Conservation (phyloP, 2,329 filamentous ascomycete genomes). For the Exophiala oligosperma region DNA sequence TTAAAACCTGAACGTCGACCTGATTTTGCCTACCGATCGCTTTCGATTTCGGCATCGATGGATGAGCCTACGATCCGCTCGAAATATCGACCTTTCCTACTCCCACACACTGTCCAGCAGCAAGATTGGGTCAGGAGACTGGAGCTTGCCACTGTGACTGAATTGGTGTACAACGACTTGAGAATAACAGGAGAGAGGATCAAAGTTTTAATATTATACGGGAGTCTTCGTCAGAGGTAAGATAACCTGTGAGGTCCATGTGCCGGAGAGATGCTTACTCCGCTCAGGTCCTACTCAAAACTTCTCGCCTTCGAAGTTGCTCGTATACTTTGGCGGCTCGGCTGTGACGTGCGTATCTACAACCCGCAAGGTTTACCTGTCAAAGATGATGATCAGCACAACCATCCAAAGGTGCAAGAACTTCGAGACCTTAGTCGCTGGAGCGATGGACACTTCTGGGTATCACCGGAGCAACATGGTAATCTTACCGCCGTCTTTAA, state of each 20-base stretch:
- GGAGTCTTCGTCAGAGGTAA: constrained; percentile 53
- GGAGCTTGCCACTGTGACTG: constrained; percentile 55
- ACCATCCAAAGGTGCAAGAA: constrained; percentile 63
- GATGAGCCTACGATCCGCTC: constrained; percentile 49
- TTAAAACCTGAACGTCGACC: constrained; percentile 13
- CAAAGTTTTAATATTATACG: constrained; percentile 62
- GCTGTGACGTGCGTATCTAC: constrained; percentile 66
- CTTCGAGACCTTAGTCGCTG: constrained; percentile 61
- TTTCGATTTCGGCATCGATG: constrained; percentile 48
- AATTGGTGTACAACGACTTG: constrained; percentile 53
- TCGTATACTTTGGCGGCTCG: constrained; percentile 63
- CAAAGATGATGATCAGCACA: constrained; percentile 62
- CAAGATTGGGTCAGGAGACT: constrained; percentile 59
- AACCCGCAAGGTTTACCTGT: constrained; percentile 60
- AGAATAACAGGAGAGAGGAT: constrained; percentile 43
- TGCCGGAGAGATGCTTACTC: constrained; percentile 30
- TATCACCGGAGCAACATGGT: constrained; percentile 67
- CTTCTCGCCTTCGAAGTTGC: constrained; percentile 61
- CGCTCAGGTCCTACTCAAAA: constrained; percentile 57
- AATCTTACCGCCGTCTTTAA: constrained; percentile 50
- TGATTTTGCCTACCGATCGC: constrained; percentile 30
- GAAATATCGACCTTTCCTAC: constrained; percentile 60
- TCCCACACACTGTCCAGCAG: constrained; percentile 37
- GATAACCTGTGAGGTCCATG: not conserved
- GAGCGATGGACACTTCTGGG: constrained; percentile 68